A percentile compares a stretch with the other conserved stretches of the same genome.
phyloP scores from a whole-genome alignment of 2,329 filamentous ascomycete species.

The Xylariaceae sp. region DNA sequence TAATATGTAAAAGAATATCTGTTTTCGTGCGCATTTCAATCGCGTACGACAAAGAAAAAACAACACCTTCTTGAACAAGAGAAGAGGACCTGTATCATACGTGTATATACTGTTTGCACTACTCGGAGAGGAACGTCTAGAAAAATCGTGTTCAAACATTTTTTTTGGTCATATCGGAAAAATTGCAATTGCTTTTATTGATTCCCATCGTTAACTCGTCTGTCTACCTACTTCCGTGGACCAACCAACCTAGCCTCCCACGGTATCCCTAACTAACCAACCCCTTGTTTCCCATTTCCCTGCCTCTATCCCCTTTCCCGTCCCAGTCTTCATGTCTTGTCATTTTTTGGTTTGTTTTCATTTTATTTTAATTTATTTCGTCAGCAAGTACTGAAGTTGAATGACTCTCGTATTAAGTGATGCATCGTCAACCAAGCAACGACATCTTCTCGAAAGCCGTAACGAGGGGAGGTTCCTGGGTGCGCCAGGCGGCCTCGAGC shows the following conservation, averaged over 20 bases:
- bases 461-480: constrained; percentile 45
- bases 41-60: background rate
- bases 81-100: constrained; percentile 25
- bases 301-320: background rate
- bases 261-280: background rate
- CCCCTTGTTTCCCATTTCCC: constrained; percentile 1
- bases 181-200: constrained; percentile 10
- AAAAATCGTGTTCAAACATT: constrained; percentile 3
- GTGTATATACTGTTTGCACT: constrained; percentile 23
- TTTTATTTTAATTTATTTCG: too few relatives aligned
- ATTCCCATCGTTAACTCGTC: background rate
- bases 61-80: constrained; percentile 1
- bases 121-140: constrained; percentile 5
- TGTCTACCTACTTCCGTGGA: background rate
- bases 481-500: constrained; percentile 40
- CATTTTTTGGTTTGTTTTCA: too few relatives aligned
- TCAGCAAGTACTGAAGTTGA: too few relatives aligned
- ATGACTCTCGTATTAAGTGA: too few relatives aligned
- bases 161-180: too few relatives aligned
- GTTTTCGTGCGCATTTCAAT: background rate
- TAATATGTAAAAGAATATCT: constrained; percentile 16
- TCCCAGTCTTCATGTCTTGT: background rate
- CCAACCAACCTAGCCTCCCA: background rate
- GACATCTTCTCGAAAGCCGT: constrained; percentile 44
- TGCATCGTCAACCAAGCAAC: constrained; percentile 39